Evolutionary conservation across 2,329 filamentous ascomycete species (phyloP), one percentile per base, ranked within the genome.

Genomic region (Pseudogymnoascus sp.): DNA sequence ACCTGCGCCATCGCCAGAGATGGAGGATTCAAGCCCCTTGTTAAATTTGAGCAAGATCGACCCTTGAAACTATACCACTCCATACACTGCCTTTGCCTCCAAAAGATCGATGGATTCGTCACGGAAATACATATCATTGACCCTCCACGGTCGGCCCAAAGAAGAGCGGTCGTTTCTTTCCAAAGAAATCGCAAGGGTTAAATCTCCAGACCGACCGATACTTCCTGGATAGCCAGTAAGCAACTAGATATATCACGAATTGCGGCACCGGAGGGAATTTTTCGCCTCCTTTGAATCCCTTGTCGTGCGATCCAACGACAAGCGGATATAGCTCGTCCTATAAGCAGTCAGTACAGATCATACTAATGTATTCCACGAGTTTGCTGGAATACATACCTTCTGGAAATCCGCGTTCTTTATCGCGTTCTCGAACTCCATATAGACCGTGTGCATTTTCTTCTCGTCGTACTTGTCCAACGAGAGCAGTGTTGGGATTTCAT

Each of bases 401-500:
- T 56, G 4, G 28, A 56, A 56, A 56, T 56, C 50, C 28, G n/a
- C 50, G 10, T 21, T 10, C 28, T 56, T 56, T 11, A 56, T 3
- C n/a, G 35, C 50, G 7, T 56, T 56, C 28, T 56, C 28, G 3
- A 56, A 56, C 5, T 33, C 28, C 7, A 21, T 31, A 56, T 21
- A 56, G 50, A 56, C 28, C 16, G 18, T 56, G 2, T 21, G 10
- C 16, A 56, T 18, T 56, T 56, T 68, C 44, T 70, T 71, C 28
- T 74, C 73, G 25, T 72, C 72, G 59, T 73, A 76, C 61, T 71
- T 68, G 5, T 69, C 67, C 14, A 79, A 67, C 1, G 60, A 69
- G 40, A 75, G 59, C 14, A 79, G 71, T 40, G 73, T 72, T 35
- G 69, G 67, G 47, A 79, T 75, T 66, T 80, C 77, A 5, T 77